These are phyloP conservation scores for Jackrogersella minutella DNA, from an alignment of 495 filamentous ascomycete species.

Conservation along the genomic window DNA sequence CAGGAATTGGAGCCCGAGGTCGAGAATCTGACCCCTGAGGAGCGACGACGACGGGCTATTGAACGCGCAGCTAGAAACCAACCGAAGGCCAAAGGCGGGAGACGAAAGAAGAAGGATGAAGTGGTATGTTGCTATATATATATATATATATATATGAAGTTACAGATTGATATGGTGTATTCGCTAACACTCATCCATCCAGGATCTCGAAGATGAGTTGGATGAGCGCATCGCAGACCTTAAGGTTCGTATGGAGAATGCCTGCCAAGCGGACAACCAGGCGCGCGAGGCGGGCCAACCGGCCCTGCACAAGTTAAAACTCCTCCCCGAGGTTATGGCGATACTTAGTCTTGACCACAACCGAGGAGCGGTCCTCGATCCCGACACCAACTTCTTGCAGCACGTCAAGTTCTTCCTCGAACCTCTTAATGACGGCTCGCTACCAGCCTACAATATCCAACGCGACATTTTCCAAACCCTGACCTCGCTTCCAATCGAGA, in stretches of 20 bases:
- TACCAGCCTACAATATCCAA: constrained; percentile 97
- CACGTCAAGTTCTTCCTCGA: constrained; percentile 97
- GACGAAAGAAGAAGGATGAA: constrained; percentile 85
- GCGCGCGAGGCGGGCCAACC: constrained; percentile 79
- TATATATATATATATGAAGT: neutral
- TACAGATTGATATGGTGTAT: too few relatives aligned
- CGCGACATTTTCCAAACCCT: constrained; percentile 88
- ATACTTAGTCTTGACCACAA: constrained; percentile 88
- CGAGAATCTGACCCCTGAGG: constrained; percentile 68
- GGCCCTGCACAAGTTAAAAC: constrained; percentile 90
- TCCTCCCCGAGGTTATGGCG: constrained; percentile 90
- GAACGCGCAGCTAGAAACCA: constrained; percentile 85
- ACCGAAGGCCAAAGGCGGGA: constrained; percentile 64
- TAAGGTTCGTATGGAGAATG: constrained; percentile 89
- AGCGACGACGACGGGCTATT: constrained; percentile 79
- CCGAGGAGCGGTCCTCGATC: constrained; percentile 83
- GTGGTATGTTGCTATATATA: constrained; percentile 68
- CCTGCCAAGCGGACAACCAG: constrained; percentile 83
- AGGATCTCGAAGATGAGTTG: constrained; percentile 89
- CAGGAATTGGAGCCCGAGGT: constrained; percentile 64
- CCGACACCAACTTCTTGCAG: constrained; percentile 92
- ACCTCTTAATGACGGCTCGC: constrained; percentile 86
- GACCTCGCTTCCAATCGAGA: constrained; percentile 81
- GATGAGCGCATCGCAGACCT: constrained; percentile 90
- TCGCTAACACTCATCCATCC: neutral